Evolutionary conservation across 1,284 basidiomycete species (phyloP).

Genomic region (Heterobasidion parviporum): DNA sequence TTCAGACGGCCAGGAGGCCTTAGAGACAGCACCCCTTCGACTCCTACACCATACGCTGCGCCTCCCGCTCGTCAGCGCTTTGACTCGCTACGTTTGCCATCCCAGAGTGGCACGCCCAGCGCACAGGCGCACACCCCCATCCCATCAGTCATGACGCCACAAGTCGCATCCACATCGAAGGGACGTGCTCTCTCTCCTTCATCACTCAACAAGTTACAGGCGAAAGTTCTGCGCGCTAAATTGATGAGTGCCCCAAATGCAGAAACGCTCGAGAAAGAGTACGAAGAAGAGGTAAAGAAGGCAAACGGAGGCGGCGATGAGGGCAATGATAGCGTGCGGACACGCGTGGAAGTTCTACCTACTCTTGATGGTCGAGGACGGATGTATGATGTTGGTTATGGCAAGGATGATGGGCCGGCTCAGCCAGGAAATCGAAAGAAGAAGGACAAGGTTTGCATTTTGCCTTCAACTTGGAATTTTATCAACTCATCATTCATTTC

Average conservation of each 20-base stretch:
- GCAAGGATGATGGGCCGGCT: slow-evolving; percentile 39
- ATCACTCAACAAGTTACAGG: slow-evolving; percentile 89
- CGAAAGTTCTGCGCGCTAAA: slow-evolving; percentile 87
- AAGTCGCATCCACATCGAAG: slow-evolving; percentile 29
- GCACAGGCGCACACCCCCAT: slow-evolving; percentile 69
- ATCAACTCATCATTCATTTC: background rate
- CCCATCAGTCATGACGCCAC: slow-evolving; percentile 83
- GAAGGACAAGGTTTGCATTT: slow-evolving; percentile 58
- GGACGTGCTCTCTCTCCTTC: slow-evolving; percentile 55
- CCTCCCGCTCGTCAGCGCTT: slow-evolving; percentile 35
- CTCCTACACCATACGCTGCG: slow-evolving; percentile 44
- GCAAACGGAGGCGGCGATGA: slow-evolving; percentile 35
- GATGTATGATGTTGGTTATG: slow-evolving; percentile 86
- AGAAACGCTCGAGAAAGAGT: slow-evolving; percentile 72
- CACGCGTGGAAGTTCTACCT: slow-evolving; percentile 76
- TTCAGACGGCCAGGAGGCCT: slow-evolving; percentile 70
- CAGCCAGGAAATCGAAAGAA: slow-evolving; percentile 67
- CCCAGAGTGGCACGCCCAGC: slow-evolving; percentile 20
- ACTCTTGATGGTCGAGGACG: slow-evolving; percentile 83
- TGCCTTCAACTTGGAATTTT: background rate
- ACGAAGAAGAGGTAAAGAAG: slow-evolving; percentile 57
- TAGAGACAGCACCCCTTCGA: slow-evolving; percentile 45
- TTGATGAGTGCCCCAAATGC: slow-evolving; percentile 74
- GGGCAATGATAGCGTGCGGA: slow-evolving; percentile 39
- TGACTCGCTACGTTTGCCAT: slow-evolving; percentile 45